Conservation (phyloP, 2,329 filamentous ascomycete species). For the Colletotrichum phormii region DNA sequence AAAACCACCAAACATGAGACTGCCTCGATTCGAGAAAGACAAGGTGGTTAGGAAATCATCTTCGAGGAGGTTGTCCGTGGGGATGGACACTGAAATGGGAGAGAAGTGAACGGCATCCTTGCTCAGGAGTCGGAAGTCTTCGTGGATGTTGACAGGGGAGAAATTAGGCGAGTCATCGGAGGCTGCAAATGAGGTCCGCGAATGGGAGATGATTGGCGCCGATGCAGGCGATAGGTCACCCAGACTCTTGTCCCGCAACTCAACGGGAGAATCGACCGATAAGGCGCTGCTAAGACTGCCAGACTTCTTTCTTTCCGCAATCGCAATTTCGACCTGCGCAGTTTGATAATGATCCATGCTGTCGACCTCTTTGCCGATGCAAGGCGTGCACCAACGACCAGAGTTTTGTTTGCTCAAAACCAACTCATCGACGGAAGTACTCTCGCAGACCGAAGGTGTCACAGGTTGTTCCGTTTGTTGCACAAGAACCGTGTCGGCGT, state of each 20-base stretch:
- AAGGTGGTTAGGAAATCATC: conserved; percentile 68
- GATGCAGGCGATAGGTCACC: conserved; percentile 43
- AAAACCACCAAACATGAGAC: conserved; percentile 67
- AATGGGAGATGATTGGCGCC: conserved; percentile 39
- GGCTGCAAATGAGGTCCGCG: conserved; percentile 41
- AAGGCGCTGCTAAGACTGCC: conserved; percentile 44
- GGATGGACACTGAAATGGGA: conserved; percentile 68
- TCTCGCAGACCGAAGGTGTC: conserved; percentile 38
- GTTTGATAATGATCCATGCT: conserved; percentile 21
- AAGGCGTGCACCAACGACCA: conserved; percentile 22
- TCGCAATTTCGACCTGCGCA: conserved; percentile 16
- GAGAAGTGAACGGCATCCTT: conserved; percentile 49
- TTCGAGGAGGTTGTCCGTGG: conserved; percentile 66
- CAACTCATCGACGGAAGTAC: conserved; percentile 42
- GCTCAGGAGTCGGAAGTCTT: conserved; percentile 40
- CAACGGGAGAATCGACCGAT: conserved; percentile 39
- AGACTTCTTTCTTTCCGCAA: conserved; percentile 39
- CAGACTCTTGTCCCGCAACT: conserved; percentile 40
- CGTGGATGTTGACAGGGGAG: conserved; percentile 36
- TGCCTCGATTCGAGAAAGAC: conserved; percentile 73
- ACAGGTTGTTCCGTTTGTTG: conserved; percentile 40
- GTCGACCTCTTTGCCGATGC: conserved; percentile 2
- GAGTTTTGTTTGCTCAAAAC: conserved; percentile 1
- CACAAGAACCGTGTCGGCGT: background rate
- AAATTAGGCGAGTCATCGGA: conserved; percentile 36